Base-by-base conservation (phyloP, 306 rosid species). In the Lathyrus sativus region DNA sequence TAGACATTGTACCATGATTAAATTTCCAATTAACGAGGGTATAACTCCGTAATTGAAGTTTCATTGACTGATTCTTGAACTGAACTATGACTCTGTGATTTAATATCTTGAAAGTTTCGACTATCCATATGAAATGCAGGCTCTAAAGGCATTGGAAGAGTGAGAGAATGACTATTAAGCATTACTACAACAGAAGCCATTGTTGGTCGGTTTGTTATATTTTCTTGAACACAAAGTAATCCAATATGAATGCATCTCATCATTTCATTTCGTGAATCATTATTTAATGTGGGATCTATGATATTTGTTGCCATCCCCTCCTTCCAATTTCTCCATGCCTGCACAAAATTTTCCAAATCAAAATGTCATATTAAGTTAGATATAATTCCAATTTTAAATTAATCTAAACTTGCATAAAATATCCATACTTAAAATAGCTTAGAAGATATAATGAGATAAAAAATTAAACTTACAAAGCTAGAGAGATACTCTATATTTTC, bases 381-480 rank as follows among this genome's bases (percentile, higher is more conserved):
- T 28, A 6, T 6, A 4, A 56, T 64, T 64, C n/a, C 5, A 24
- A 7, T 63, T 41, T 11, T 42, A 22, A 18, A 31, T 7, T 31
- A 31, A 31, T 31, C 1, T 31, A 31, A 31, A 31, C 7, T 31
- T 31, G 35, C 35, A 31, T 31, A 31, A 31, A 31, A 31, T 31
- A 31, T 31, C 7, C 35, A 31, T 4, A 31, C 35, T 0, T 31
- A 4, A 31, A 31, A 31, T 31, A 7, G 35, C 6, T 31, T 31
- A 4, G 3, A 31, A 31, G 4, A 45, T 46, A 48, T 4, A 41
- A 31, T 46, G 17, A 1, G 3, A 12, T 6, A 29, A 54, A 42
- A 43, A 45, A 22, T 18, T 0, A 8, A 3, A 74, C 89, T 84
- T 71, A 84, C 92, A 60, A 49, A 68, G 74, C 74, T 75, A 8